Base-by-base conservation (phyloP, 768 basidiomycete genomes). In the Tephrocybe sp. region DNA sequence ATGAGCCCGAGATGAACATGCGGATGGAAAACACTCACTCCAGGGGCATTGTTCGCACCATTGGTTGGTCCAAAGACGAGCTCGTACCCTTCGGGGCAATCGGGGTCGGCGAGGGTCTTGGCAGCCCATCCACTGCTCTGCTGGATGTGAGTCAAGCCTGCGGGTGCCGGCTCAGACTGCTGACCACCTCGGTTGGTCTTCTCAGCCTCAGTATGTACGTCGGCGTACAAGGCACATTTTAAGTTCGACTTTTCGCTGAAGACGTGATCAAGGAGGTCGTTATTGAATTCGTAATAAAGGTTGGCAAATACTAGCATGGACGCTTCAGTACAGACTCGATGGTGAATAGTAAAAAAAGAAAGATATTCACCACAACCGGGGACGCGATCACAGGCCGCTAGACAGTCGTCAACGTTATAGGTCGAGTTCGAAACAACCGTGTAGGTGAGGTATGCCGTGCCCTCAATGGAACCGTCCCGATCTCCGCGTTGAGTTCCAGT, bases 231-330 rank as follows among this genome's bases (percentile, higher is more conserved):
- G 1, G 72, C 75, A 45, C 75, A 78, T 58, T 76, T 76, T 55
- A 76, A 61, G 47, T 76, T 75, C 0, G 76, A 78, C 11, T 66
- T 54, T 47, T 67, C 64, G 43, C 51, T 61, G 52, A 65, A 66
- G 19, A 70, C 63, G 46, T 64, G 64, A 48, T 73, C 71, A 27
- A 73, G 64, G 5, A 69, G 63, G 10, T 60, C 54, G 50, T 76
- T 76, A 57, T 74, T 76, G 61, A 61, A 69, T 53, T 76, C 75
- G 60, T 76, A 76, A 52, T 68, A 78, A 18, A 78, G 51, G 49
- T 76, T 76, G 29, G 64, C 74, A 45, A 76, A 76, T 13, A 73
- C 76, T 76, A 34, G 15, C 22, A 30, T 38, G 1, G 34, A 8
- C 46, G n/a, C n/a, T 36, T 50, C 37, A 38, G 29, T 7, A 45